A percentile compares a stretch with the other conserved stretches of the same genome.
Conservation (phyloP, 1,139 yeast genomes). For the Saccharomyces hybrid region DNA sequence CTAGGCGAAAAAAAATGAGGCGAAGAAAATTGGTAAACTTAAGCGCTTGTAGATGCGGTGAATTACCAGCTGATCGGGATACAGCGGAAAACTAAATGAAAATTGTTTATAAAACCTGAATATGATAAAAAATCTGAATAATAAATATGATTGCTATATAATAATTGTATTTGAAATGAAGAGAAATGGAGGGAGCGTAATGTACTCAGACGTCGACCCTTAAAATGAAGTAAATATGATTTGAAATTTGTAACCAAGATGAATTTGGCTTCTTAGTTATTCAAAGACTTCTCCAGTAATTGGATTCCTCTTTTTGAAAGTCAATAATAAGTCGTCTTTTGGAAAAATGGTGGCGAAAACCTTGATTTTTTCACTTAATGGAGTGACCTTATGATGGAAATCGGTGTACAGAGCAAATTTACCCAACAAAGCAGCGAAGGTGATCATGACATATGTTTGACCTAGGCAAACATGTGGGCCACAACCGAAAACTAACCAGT, state of each 20-base stretch:
- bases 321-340: conserved; percentile 79
- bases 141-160: background rate
- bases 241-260: background rate
- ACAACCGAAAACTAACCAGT: conserved; percentile 94
- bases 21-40: background rate
- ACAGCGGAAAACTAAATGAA: background rate
- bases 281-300: conserved; percentile 29
- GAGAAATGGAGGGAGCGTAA: background rate
- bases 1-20: background rate
- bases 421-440: conserved; percentile 85
- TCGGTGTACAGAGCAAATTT: conserved; percentile 76
- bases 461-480: conserved; percentile 97
- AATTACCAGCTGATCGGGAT: background rate
- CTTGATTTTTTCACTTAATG: conserved; percentile 79
- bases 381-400: conserved; percentile 75
- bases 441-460: conserved; percentile 84
- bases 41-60: background rate
- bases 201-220: background rate
- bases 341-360: conserved; percentile 99
- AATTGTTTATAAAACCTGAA: background rate
- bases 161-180: background rate
- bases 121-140: background rate
- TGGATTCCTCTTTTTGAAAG: conserved; percentile 59
- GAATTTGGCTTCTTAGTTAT: conserved; percentile 5
- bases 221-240: background rate